Evolutionary conservation across 208 protist genomes (phyloP), one percentile per base, ranked within the genome.

Genomic region (Porcisia deanei): DNA sequence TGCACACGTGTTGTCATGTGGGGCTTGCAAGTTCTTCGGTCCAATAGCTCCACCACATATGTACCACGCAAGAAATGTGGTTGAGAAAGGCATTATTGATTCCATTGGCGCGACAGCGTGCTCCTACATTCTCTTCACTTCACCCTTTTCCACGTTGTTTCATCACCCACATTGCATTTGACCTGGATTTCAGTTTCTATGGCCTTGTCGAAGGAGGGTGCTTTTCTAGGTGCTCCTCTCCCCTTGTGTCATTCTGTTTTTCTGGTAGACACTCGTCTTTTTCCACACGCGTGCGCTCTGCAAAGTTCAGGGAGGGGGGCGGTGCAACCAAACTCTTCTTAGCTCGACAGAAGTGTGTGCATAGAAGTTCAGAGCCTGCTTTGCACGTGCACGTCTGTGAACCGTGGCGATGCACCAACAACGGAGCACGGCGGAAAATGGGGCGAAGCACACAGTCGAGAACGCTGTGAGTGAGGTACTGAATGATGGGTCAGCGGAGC

Each of bases 401-500:
- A 20, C 16, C 25, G 66, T 30, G 47, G 22, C 25, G 25, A 71
- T 71, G 68, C 68, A 72, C 20, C 52, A 54, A 20, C 68, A 57
- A 8, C 10, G 5, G 1, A 59, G 34, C 53, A 25, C 43, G 37
- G 43, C 25, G 52, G 25, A 49, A 52, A 59, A 45, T 3, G 49
- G 58, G 10, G 45, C 60, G 18, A 25, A 25, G 49, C 53, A 47
- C 30, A 80, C 84, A 49, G 85, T 96, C 45, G 90, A 94, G 75
- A 85, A 94, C 22, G 77, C 83, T n/a, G 84, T 96, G 34, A 82
- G 70, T 18, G 77, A 85, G 0, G 87, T 91, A 58, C 75, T 94
- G 34, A 83, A 55, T 3, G 76, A 71, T 30, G 84, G 77, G 47
- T 66, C 82, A 4, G 80, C 83, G 20, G 74, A 81, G 66, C 73